These are phyloP conservation scores for Kwoniella botswanensis DNA, from an alignment of 768 basidiomycete genomes.

Conservation along the genomic window DNA sequence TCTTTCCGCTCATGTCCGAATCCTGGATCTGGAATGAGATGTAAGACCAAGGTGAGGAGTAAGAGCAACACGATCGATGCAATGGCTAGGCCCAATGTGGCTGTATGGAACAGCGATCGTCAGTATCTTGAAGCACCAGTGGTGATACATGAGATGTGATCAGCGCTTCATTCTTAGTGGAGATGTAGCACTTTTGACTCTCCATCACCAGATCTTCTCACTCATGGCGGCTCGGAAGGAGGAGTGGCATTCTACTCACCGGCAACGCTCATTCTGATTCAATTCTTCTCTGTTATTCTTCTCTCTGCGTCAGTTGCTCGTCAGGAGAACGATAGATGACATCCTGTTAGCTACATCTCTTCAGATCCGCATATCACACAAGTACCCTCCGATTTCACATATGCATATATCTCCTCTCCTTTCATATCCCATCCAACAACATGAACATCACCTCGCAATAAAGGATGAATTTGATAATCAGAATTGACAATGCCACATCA, in stretches of 20 bases:
- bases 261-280: neutral
- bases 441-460: neutral
- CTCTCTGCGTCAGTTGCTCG: no score
- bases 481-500: neutral
- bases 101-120: neutral
- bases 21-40: conserved; percentile 32
- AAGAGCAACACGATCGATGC: conserved; percentile 19
- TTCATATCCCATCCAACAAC: neutral
- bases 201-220: no score
- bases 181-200: no score
- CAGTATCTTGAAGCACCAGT: no score
- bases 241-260: neutral
- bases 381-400: no score
- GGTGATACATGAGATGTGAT: no score
- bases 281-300: neutral
- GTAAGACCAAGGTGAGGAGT: conserved; percentile 15
- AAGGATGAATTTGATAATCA: neutral
- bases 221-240: no score
- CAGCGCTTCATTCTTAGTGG: no score
- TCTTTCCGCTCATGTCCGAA: conserved; percentile 12
- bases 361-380: no score
- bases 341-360: no score
- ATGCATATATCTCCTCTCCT: no score
- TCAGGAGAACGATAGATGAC: no score
- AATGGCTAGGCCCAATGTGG: conserved; percentile 21